Percentiles rank a stretch among this genome's conserved stretches.
These are phyloP conservation scores for Ogataea methanolica DNA, from an alignment of 805 yeast species.

Conservation along the genomic window DNA sequence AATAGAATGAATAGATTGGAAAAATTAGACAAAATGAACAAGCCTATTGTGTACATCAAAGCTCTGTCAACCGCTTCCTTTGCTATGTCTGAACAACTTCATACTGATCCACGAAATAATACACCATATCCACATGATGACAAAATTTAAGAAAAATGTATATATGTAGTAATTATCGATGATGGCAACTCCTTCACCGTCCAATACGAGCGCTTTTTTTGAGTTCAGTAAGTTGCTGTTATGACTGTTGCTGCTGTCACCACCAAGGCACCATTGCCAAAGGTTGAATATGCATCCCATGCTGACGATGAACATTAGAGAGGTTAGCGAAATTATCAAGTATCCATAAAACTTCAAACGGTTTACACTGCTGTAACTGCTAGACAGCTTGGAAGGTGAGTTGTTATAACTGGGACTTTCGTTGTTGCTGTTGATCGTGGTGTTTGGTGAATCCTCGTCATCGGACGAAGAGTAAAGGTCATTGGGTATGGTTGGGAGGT, in stretches of 20 bases:
- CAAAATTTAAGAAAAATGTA: conserved; percentile 28
- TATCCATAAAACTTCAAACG: conserved; percentile 23
- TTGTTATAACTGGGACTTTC: background rate
- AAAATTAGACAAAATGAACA: background rate
- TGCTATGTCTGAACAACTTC: conserved; percentile 76
- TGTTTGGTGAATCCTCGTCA: background rate
- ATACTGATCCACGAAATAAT: conserved; percentile 72
- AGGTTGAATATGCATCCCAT: conserved; percentile 28
- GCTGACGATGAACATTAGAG: conserved; percentile 24
- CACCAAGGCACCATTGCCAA: conserved; percentile 27
- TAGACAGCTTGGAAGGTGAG: background rate
- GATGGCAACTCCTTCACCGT: conserved; percentile 14
- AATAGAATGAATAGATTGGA: background rate
- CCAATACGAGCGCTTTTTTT: conserved; percentile 5
- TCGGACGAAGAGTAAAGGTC: background rate
- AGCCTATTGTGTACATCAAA: background rate
- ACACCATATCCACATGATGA: conserved; percentile 62
- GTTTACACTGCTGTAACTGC: too few relatives aligned
- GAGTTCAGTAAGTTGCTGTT: background rate
- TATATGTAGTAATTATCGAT: conserved; percentile 28
- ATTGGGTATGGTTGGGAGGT: background rate
- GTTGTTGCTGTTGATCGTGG: background rate
- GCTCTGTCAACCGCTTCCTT: conserved; percentile 41
- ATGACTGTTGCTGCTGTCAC: conserved; percentile 1
- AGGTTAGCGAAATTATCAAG: conserved; percentile 20